These are phyloP conservation scores for Monilinia vaccinii-corymbosi DNA, from an alignment of 2,329 filamentous ascomycete genomes.

Conservation along the genomic window DNA sequence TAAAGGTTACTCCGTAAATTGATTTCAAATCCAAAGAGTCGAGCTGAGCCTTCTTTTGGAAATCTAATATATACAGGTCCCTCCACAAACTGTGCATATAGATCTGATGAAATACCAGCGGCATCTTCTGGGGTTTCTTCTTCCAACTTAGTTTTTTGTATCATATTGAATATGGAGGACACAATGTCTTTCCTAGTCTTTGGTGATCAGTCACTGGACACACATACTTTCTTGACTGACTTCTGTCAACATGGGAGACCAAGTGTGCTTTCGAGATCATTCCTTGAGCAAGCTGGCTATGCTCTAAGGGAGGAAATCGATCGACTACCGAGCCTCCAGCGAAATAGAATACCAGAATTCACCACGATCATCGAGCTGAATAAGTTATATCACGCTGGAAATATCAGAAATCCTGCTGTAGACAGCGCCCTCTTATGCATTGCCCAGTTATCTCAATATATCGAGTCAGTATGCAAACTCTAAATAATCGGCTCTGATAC, in stretches of 20 bases:
- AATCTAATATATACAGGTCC: neutral
- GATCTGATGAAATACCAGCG: slow-evolving; percentile 8
- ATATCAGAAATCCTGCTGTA: slow-evolving; percentile 49
- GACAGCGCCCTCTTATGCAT: slow-evolving; percentile 58
- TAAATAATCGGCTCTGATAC: neutral
- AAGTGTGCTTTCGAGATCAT: slow-evolving; percentile 48
- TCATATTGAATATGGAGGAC: slow-evolving; percentile 15
- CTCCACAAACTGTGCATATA: slow-evolving; percentile 1
- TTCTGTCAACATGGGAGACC: slow-evolving; percentile 39
- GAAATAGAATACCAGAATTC: slow-evolving; percentile 52
- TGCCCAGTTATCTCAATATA: slow-evolving; percentile 58
- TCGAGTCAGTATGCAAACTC: slow-evolving; percentile 43
- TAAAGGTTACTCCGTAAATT: slow-evolving; percentile 9
- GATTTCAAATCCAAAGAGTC: slow-evolving; percentile 8
- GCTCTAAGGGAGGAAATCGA: slow-evolving; percentile 53
- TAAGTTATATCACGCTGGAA: slow-evolving; percentile 51
- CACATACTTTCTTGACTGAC: slow-evolving; percentile 51
- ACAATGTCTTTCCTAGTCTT: slow-evolving; percentile 52
- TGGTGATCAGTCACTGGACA: slow-evolving; percentile 63
- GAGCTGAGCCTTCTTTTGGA: slow-evolving; percentile 4
- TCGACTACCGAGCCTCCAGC: slow-evolving; percentile 45
- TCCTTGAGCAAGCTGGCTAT: slow-evolving; percentile 49
- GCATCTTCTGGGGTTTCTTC: neutral
- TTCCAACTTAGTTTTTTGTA: slow-evolving; percentile 5
- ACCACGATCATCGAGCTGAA: slow-evolving; percentile 54